Conservation (phyloP, 176 grass and related monocot genomes). For the Phyllostachys edulis region DNA sequence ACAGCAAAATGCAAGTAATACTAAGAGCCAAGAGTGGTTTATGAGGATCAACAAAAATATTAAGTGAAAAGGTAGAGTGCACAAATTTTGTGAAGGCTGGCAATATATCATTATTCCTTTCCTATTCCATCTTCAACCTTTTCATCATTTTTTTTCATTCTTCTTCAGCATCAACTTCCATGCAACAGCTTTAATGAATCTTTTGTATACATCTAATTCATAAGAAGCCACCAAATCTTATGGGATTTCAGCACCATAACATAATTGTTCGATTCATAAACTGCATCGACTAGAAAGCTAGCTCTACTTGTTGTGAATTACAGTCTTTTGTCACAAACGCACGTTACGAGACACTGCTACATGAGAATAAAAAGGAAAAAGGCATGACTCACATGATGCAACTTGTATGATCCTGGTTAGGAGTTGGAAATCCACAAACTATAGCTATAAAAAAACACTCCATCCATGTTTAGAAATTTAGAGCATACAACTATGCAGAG, state of each 20-base stretch:
- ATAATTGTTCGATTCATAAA: neutral
- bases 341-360: neutral
- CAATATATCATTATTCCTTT: neutral
- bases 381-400: neutral
- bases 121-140: neutral
- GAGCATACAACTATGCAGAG: neutral
- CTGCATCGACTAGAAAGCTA: neutral
- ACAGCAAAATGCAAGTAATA: neutral
- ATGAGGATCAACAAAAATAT: neutral
- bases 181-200: neutral
- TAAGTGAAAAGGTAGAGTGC: neutral
- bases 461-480: neutral
- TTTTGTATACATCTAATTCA: neutral
- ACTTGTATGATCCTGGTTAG: neutral
- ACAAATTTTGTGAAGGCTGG: neutral
- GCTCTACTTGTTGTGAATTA: neutral
- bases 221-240: neutral
- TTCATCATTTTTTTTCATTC: neutral
- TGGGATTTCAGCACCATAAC: neutral
- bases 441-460: neutral
- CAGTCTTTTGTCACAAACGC: too few species aligned
- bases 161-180: neutral
- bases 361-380: neutral
- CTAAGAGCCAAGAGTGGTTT: neutral
- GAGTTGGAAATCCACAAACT: neutral